Evolutionary conservation across 768 basidiomycete species (phyloP), one percentile per base, ranked within the genome.

Genomic region (Termitomyces sp.): DNA sequence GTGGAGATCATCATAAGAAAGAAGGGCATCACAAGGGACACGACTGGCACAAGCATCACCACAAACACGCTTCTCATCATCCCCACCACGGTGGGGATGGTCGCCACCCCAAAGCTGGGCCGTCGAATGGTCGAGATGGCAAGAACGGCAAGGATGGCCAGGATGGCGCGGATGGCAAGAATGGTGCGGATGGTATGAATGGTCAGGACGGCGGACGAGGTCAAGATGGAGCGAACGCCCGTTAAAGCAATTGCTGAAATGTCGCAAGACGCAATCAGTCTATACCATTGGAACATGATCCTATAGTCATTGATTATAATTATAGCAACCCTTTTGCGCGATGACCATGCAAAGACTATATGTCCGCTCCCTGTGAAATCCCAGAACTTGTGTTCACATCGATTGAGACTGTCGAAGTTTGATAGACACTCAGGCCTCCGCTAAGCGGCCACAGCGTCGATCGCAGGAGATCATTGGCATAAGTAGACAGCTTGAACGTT

Each of bases 91-190:
- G 25, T 7, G 20, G 46, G 17, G 36, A 47, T 20, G 36, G 14
- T 15, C 36, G 34, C 17, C 43, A 48, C 20, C 29, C 10, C 34
- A 51, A 46, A 9, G 8, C 32, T 38, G 59, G 25, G 11, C 37
- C 53, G n/a, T 45, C 53, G n/a, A 48, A 61, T 20, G 60, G 60
- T 6, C 37, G 48, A 32, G 42, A 61, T 40, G 60, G 60, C 8
- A 25, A 12, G 11, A 47, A 58, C n/a, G 57, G 57, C 3, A 29
- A 3, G 57, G 32, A 60, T 34, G 59, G 59, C 17, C n/a, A 34
- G 2, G 17, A 60, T 31, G 59, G 59, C 10, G 25, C 4, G 20
- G 34, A 55, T 40, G 59, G 59, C 10, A 17, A 47, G 42, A 17
- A 60, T 38, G 59, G 59, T 25, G 34, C 11, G 12, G 46, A 54